phyloP scores from a whole-genome alignment of 176 grass and related monocot species.

The Hordeum vulgare region MorexV3_pseudomolecules_assembly NC_058524.1:488793724-488794223 shows the following conservation, averaged over 20 bases:
- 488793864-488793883: no score
- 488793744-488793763: no score
- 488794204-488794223: slow-evolving; percentile 25
- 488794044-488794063: background rate
- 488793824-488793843: no score
- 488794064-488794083: slow-evolving; percentile 76
- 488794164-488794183: background rate
- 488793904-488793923: no score
- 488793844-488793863: no score
- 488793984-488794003: no score
- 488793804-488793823: no score
- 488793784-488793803: no score
- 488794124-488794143: slow-evolving; percentile 17
- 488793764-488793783: no score
- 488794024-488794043: background rate
- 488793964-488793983: no score
- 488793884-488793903: no score
- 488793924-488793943: background rate
- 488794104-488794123: slow-evolving; percentile 33
- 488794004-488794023: background rate
- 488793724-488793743: no score
- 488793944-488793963: background rate
- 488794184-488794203: slow-evolving; percentile 47
- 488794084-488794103: slow-evolving; percentile 84
- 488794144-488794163: slow-evolving; percentile 24